Percentiles rank a stretch among this genome's conserved stretches.
These are phyloP conservation scores for Phaseolus lunatus DNA, from an alignment of 306 rosid genomes.

Conservation along the genomic window DNA sequence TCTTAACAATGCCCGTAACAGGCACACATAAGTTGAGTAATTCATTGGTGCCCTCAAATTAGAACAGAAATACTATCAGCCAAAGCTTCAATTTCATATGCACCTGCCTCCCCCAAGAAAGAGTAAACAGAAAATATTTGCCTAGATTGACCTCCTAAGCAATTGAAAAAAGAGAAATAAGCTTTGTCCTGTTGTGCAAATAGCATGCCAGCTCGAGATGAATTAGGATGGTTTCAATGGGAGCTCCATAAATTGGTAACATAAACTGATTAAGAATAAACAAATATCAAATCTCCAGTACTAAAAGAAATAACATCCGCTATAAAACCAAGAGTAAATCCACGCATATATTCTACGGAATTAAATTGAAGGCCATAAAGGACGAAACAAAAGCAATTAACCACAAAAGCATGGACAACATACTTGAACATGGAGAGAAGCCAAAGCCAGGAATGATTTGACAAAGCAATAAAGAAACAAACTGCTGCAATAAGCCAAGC, in stretches of 20 bases:
- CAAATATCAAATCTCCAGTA: neutral
- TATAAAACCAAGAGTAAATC: neutral
- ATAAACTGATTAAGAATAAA: conserved; percentile 34
- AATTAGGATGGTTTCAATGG: conserved; percentile 3
- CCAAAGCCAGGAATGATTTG: conserved; percentile 93
- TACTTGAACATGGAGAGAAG: conserved; percentile 79
- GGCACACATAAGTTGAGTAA: conserved; percentile 14
- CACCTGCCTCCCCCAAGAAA: neutral
- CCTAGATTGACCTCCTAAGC: neutral
- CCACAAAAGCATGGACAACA: conserved; percentile 36
- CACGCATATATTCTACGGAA: neutral
- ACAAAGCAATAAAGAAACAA: conserved; percentile 82
- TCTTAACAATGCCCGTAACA: too few relatives aligned
- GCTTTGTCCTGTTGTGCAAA: neutral
- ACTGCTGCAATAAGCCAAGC: conserved; percentile 82
- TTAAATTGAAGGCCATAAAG: conserved; percentile 9
- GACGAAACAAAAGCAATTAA: conserved; percentile 5
- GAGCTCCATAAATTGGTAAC: conserved; percentile 2
- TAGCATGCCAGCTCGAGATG: conserved; percentile 18
- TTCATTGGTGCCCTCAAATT: neutral
- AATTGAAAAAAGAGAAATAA: conserved; percentile 20
- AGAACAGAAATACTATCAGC: conserved; percentile 6
- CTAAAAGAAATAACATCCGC: conserved; percentile 9
- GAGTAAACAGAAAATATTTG: conserved; percentile 17
- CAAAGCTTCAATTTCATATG: conserved; percentile 16